Base-by-base conservation (phyloP, 345 rosid species). In the Crucihimalaya himalaica region DNA sequence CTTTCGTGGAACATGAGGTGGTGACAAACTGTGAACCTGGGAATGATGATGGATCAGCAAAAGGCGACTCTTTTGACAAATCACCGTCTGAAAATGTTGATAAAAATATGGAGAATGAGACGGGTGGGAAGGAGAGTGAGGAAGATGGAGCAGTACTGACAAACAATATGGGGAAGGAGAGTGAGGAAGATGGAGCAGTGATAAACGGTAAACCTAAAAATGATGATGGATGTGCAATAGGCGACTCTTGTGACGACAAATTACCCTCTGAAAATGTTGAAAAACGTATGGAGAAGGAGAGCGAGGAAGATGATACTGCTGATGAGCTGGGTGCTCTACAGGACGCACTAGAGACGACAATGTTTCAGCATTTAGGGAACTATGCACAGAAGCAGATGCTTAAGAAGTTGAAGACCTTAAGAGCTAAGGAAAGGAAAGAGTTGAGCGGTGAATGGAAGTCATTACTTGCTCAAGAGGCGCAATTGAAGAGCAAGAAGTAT, bases 371-470 rank as follows among this genome's bases (percentile, higher is more conserved):
- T 9, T 5, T 59, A 47, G 21, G 66, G 0, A 32, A 6, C 0
- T 21, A 11, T 43, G 55, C 63, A 25, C 54, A 43, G 28, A 73
- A 21, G 4, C 20, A 34, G 34, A 54, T 73, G 54, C 19, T 64
- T 31, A 7, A n/a, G 57, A 64, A 73, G 15, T 23, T 73, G 50
- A 56, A 5, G 37, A 54, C 0, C 8, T 11, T 73, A 8, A 6
- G 28, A 20, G 39, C 40, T 5, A 25, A 65, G 28, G 39, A 64
- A 23, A 56, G 59, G 57, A 70, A 73, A 46, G 59, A 46, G 66
- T 1, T 46, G 43, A 56, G 51, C 29, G 43, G 40, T 15, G 58
- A 64, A 29, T 74, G 78, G 78, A 66, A 57, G 9, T 35, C 78
- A 37, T 35, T 65, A 39, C 52, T 66, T 47, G 48, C 2, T 25